phyloP scores from a whole-genome alignment of 345 rosid species.

The Alliaria petiolata region DNA sequence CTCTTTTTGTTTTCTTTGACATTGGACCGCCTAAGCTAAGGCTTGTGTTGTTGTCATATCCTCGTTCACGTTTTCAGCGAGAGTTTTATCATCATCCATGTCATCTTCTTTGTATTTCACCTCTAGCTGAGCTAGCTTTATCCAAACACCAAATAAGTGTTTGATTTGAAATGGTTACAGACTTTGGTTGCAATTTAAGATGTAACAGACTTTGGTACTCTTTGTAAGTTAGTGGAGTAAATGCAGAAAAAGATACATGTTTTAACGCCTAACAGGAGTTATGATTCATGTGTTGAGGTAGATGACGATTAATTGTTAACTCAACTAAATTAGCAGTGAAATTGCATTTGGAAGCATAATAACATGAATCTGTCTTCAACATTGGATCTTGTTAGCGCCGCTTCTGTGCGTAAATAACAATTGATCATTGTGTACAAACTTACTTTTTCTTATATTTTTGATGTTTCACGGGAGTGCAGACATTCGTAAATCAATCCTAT shows the following conservation, averaged over 20 bases:
- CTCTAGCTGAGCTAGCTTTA: background rate
- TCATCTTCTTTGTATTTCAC: background rate
- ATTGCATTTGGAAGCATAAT: background rate
- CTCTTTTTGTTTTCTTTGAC: background rate
- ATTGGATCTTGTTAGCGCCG: background rate
- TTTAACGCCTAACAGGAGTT: background rate
- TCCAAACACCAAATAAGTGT: background rate
- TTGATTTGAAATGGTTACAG: background rate
- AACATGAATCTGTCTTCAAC: background rate
- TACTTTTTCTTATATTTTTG: background rate
- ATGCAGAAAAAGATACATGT: background rate
- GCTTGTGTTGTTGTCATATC: slow-evolving; percentile 11
- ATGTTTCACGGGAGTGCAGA: background rate
- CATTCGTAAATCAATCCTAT: background rate
- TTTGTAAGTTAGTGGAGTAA: background rate
- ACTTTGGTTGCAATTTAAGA: background rate
- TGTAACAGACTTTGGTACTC: background rate
- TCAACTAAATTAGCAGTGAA: background rate
- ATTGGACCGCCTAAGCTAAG: background rate
- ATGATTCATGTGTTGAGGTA: background rate
- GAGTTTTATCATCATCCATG: background rate
- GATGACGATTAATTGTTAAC: background rate
- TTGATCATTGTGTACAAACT: background rate
- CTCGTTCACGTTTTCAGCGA: background rate
- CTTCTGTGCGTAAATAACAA: background rate